Base-by-base conservation (phyloP, 139 green algal genomes). In the Volvox reticuliferus region DNA sequence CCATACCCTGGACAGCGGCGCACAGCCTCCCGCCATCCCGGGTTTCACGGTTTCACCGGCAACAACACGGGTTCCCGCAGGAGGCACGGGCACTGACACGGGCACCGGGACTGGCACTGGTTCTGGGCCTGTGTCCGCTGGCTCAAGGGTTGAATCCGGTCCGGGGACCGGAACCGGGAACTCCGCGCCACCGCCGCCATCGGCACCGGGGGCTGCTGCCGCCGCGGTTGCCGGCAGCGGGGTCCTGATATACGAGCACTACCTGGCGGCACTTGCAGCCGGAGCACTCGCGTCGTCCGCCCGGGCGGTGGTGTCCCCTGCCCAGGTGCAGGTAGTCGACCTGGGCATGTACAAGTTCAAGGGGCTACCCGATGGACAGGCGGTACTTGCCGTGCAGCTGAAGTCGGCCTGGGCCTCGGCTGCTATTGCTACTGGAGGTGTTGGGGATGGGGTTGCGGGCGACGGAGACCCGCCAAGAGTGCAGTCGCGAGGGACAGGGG, bases 281-380 rank as follows among this genome's bases (percentile, higher is more conserved):
- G 28, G 75, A 33, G 75, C 75, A 35, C 75, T 81, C 18, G 75
- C 75, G 5, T 55, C 75, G 30, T 61, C 75, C 32, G 75, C 33
- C 32, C 32, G 6, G 32, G 75, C 75, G 20, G 18, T 84, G 21
- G 35, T 84, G 13, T 35, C 32, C 6, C 78, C 78, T 32, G 20
- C 32, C 12, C 21, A 37, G 21, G 79, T 86, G 12, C 50, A 86
- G 79, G 79, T 86, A 6, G 79, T 86, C 20, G 79, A 86, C 24
- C n/a, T 86, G 79, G 79, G 79, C 22, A 37, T n/a, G 30, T 86
- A 73, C 79, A 86, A 73, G 79, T n/a, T 86, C 50, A 86, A 86
- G 79, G 79, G 79, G 3, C 28, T 86, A 16, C 26, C 50, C 6
- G 50, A 73, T 1, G 79, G 79, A 1, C 79, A 86, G 79, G 26